Evolutionary conservation across 495 filamentous ascomycete genomes (phyloP).

Genomic region (Lophiostoma macrostomum): DNA sequence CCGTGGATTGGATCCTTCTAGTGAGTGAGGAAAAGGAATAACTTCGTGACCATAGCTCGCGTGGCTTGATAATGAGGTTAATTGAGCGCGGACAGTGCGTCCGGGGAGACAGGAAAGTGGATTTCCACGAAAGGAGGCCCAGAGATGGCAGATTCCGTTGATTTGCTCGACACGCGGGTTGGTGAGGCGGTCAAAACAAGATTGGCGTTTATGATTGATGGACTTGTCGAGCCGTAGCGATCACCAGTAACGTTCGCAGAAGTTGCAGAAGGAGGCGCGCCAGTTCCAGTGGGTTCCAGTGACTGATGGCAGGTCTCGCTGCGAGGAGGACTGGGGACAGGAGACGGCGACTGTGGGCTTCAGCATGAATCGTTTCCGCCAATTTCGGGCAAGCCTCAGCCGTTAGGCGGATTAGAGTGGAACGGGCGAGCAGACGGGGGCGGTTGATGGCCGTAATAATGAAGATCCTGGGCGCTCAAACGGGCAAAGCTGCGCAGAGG

Average conservation of each 20-base stretch:
- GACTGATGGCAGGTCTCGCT: constrained; percentile 9
- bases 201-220: constrained; percentile 12
- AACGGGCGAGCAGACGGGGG: constrained; percentile 8
- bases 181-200: constrained; percentile 25
- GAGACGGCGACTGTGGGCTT: constrained; percentile 17
- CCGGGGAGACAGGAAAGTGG: constrained; percentile 23
- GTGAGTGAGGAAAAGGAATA: constrained; percentile 32
- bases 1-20: constrained; percentile 30
- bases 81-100: constrained; percentile 31
- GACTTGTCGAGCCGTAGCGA: constrained; percentile 2
- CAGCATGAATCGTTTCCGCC: constrained; percentile 34
- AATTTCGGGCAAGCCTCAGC: constrained; percentile 34
- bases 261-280: background rate
- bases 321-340: constrained; percentile 15
- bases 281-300: background rate
- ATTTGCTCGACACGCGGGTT: constrained; percentile 4
- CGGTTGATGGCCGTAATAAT: constrained; percentile 24
- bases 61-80: constrained; percentile 31
- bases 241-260: no score
- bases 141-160: background rate
- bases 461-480: constrained; percentile 11
- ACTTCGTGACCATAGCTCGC: constrained; percentile 34
- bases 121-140: constrained; percentile 23
- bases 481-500: constrained; percentile 16
- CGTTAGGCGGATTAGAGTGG: constrained; percentile 33